Percentiles rank a stretch among this genome's conserved stretches.
Conservation (phyloP, 345 rosid genomes). For the thale cress (Arabidopsis thaliana) region DNA sequence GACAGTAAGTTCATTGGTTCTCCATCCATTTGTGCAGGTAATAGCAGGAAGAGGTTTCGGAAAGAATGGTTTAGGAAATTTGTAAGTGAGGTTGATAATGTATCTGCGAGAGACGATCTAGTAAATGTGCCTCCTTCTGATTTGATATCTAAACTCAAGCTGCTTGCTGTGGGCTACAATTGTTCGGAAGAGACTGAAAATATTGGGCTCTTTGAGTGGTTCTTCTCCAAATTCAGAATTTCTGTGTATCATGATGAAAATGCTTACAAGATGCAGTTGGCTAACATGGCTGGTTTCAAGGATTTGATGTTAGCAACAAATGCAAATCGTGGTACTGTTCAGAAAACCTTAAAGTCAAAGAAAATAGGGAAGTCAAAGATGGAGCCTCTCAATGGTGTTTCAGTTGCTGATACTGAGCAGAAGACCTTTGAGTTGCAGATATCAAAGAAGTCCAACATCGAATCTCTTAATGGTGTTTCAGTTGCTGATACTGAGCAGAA, state of each 20-base stretch:
- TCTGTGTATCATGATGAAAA: slow-evolving; percentile 67
- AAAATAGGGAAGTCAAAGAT: slow-evolving; percentile 45
- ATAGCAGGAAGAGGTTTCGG: slow-evolving; percentile 60
- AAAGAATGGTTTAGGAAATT: slow-evolving; percentile 61
- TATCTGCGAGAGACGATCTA: slow-evolving; percentile 52
- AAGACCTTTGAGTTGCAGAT: slow-evolving; percentile 27
- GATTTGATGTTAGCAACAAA: slow-evolving; percentile 40
- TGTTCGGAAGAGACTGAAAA: slow-evolving; percentile 52
- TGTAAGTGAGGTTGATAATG: slow-evolving; percentile 49
- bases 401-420: slow-evolving; percentile 48
- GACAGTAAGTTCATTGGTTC: slow-evolving; percentile 54
- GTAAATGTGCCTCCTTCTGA: slow-evolving; percentile 53
- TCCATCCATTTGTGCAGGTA: slow-evolving; percentile 55
- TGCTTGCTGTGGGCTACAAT: slow-evolving; percentile 58
- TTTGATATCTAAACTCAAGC: slow-evolving; percentile 63
- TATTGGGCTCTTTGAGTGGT: slow-evolving; percentile 62
- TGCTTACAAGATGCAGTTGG: slow-evolving; percentile 62
- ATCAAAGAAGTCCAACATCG: slow-evolving; percentile 16
- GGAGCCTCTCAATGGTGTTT: slow-evolving; percentile 48
- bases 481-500: slow-evolving; percentile 40
- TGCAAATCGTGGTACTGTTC: slow-evolving; percentile 29
- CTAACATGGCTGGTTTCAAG: slow-evolving; percentile 54
- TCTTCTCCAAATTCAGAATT: slow-evolving; percentile 84
- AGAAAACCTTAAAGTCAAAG: slow-evolving; percentile 48
- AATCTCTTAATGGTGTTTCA: slow-evolving; percentile 48